Evolutionary conservation across 2,329 filamentous ascomycete species (phyloP).

Genomic region (Thielaviopsis populi): DNA sequence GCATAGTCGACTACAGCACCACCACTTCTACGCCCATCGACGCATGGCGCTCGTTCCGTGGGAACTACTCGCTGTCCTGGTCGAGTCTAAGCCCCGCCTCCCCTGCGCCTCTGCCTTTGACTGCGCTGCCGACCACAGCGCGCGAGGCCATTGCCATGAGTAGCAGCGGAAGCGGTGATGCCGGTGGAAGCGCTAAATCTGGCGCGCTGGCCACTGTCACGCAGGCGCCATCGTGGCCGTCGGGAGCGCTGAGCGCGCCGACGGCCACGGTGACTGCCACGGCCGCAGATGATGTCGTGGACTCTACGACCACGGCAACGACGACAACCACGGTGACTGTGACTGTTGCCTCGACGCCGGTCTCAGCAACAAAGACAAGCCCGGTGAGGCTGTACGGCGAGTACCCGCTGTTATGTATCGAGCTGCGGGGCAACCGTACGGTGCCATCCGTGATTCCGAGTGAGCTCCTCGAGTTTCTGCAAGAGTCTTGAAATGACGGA

Average conservation of each 20-base stretch:
- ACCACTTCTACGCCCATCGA: background rate
- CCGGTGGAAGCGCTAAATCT: background rate
- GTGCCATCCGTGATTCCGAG: slow-evolving; percentile 5
- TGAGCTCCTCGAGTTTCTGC: slow-evolving; percentile 11
- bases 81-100: background rate
- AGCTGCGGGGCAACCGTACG: slow-evolving; percentile 4
- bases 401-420: slow-evolving; percentile 14
- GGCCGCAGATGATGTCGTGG: background rate
- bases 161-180: background rate
- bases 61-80: slow-evolving; percentile 10
- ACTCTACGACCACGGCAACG: background rate
- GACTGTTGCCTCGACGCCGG: background rate
- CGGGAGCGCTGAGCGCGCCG: background rate
- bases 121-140: background rate
- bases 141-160: background rate
- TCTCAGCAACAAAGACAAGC: background rate
- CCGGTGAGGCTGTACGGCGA: slow-evolving; percentile 13
- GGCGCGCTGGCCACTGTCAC: background rate
- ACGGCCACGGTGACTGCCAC: slow-evolving; percentile 1
- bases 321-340: background rate
- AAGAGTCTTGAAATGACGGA: background rate
- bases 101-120: background rate
- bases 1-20: background rate
- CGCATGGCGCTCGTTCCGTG: slow-evolving; percentile 2
- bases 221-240: slow-evolving; percentile 12